Conservation (phyloP, 768 basidiomycete genomes). For the Tremella yokohamensis region DNA sequence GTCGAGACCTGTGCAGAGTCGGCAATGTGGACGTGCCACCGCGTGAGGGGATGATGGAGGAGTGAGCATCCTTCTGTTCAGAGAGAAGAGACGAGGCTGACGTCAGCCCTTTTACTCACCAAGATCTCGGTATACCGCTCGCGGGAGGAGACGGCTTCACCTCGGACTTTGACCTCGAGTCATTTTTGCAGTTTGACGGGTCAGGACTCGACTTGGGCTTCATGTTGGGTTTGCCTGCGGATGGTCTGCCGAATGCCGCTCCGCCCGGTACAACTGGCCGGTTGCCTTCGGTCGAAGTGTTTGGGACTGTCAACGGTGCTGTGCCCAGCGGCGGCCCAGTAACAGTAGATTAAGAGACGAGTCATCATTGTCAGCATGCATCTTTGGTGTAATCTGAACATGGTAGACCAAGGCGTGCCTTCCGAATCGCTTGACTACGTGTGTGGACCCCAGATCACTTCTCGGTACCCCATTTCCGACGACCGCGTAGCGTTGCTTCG, state of each 20-base stretch:
- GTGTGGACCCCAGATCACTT: too few relatives aligned
- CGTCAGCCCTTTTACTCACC: background rate
- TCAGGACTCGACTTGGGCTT: conserved; percentile 14
- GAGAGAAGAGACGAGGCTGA: background rate
- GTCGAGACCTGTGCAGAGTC: conserved; percentile 20
- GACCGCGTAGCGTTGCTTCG: too few relatives aligned
- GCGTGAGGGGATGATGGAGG: background rate
- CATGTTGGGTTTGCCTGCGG: conserved; percentile 17
- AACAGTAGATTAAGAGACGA: too few relatives aligned
- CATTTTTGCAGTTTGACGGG: conserved; percentile 14
- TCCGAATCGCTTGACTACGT: too few relatives aligned
- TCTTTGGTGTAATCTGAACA: too few relatives aligned
- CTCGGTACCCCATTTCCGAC: too few relatives aligned
- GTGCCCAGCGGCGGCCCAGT: too few relatives aligned
- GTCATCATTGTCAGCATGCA: too few relatives aligned
- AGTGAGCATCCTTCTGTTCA: conserved; percentile 1
- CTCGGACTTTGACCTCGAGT: conserved; percentile 15
- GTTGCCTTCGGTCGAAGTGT: too few relatives aligned
- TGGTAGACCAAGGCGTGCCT: too few relatives aligned
- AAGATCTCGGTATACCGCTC: conserved; percentile 1
- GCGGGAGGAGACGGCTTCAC: background rate
- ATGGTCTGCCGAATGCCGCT: conserved; percentile 4
- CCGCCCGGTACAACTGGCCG: too few relatives aligned
- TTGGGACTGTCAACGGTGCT: too few relatives aligned
- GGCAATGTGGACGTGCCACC: conserved; percentile 18